phyloP scores from a whole-genome alignment of 331 rosid species.

The Stylosanthes scabra region DNA sequence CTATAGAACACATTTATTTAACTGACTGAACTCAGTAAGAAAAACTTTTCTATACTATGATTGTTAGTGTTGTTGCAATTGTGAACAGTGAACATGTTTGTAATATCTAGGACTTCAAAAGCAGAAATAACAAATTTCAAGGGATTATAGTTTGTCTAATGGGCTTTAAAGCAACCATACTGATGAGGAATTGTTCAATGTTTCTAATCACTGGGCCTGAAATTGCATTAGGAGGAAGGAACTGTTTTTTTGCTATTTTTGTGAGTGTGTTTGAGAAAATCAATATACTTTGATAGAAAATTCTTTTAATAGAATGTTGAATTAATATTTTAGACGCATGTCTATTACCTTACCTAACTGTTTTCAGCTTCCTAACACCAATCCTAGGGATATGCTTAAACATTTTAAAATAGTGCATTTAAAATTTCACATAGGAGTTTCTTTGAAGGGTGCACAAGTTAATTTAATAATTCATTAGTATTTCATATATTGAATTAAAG shows the following conservation, averaged over 20 bases:
- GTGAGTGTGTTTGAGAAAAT: too few species aligned
- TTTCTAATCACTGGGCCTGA: constrained; percentile 4
- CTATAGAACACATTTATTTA: constrained; percentile 4
- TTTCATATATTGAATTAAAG: constrained; percentile 10
- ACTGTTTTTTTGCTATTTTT: too few species aligned
- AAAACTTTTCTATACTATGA: neutral
- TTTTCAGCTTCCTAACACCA: neutral
- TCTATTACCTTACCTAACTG: neutral
- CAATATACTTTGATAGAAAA: neutral
- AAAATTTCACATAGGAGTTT: neutral
- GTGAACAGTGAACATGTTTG: neutral
- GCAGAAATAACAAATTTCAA: neutral
- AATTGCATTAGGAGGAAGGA: too few species aligned
- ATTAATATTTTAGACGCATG: constrained; percentile 5
- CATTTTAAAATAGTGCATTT: constrained; percentile 24
- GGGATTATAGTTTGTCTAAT: neutral
- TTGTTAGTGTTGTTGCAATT: neutral
- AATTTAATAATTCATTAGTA: neutral
- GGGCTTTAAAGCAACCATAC: neutral
- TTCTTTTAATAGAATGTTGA: neutral
- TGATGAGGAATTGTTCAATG: neutral
- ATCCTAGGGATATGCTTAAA: neutral
- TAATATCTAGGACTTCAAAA: neutral
- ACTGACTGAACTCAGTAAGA: neutral
- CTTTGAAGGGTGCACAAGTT: neutral